Evolutionary conservation across 805 yeast species (phyloP).

Genomic region (Teunomyces kruisii): DNA sequence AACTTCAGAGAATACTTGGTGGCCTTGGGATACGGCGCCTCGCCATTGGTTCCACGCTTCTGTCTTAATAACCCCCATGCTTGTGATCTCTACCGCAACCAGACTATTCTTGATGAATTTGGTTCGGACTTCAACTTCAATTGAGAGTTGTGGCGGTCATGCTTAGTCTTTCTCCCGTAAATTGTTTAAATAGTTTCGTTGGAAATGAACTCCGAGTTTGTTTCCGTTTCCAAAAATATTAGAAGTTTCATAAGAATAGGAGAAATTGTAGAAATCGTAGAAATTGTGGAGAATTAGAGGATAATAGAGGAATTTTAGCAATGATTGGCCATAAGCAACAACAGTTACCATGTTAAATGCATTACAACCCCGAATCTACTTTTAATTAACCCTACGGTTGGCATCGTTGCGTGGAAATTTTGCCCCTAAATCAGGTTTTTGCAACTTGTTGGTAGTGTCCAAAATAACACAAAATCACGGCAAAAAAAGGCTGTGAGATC

Average conservation of each 20-base stretch:
- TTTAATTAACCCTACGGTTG: too few relatives aligned
- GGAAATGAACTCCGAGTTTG: neutral
- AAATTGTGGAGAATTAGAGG: too few relatives aligned
- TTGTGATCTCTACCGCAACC: conserved; percentile 27
- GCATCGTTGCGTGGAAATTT: neutral
- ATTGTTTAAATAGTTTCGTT: neutral
- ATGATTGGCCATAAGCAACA: too few relatives aligned
- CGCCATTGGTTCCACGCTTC: conserved; percentile 37
- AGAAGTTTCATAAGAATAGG: too few relatives aligned
- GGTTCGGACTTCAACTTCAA: neutral
- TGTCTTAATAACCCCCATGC: conserved; percentile 38
- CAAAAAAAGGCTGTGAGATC: neutral
- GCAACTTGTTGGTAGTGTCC: neutral
- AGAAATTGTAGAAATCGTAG: too few relatives aligned
- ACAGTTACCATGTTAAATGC: too few relatives aligned
- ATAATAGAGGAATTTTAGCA: too few relatives aligned
- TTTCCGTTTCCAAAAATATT: neutral
- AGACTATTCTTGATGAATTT: conserved; percentile 3
- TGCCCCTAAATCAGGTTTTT: neutral
- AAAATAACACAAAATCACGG: neutral
- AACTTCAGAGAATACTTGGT: conserved; percentile 41
- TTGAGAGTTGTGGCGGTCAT: neutral
- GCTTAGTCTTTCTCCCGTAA: neutral
- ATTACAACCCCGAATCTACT: too few relatives aligned
- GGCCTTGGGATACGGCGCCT: conserved; percentile 30